These are phyloP conservation scores for Lecanosticta acicola DNA, from an alignment of 2,329 filamentous ascomycete species.

Conservation along the genomic window DNA sequence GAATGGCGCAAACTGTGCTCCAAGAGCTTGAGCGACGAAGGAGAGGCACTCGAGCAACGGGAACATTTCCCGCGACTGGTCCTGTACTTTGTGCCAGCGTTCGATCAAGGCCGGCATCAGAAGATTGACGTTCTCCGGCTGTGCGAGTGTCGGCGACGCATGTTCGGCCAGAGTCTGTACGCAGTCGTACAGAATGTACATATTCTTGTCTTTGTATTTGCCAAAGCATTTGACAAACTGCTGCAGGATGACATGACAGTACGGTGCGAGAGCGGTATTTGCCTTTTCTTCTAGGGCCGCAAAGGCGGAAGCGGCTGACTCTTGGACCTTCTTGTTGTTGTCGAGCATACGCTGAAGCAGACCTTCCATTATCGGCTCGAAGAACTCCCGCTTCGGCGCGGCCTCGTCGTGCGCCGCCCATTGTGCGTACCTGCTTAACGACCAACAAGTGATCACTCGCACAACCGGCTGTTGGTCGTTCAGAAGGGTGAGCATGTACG, in stretches of 20 bases:
- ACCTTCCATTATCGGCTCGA: constrained; percentile 95
- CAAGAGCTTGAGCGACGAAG: constrained; percentile 83
- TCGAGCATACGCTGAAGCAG: constrained; percentile 93
- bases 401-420: constrained; percentile 79
- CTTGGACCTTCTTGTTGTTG: constrained; percentile 95
- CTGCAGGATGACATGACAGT: constrained; percentile 81
- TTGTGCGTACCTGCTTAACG: constrained; percentile 82
- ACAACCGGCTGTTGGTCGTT: constrained; percentile 84
- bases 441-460: constrained; percentile 96
- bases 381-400: constrained; percentile 67
- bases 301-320: constrained; percentile 92
- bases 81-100: constrained; percentile 78
- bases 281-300: constrained; percentile 94
- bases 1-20: constrained; percentile 75
- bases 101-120: constrained; percentile 90
- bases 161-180: constrained; percentile 94
- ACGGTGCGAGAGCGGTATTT: constrained; percentile 71
- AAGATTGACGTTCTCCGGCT: constrained; percentile 70
- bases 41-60: constrained; percentile 93
- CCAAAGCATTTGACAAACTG: constrained; percentile 90
- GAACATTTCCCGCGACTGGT: constrained; percentile 89
- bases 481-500: constrained; percentile 81
- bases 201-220: constrained; percentile 97
- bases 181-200: constrained; percentile 98
- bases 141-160: constrained; percentile 74